phyloP scores from a whole-genome alignment of 164 flowering plant genomes.

The Stephania yunnanensis region DNA sequence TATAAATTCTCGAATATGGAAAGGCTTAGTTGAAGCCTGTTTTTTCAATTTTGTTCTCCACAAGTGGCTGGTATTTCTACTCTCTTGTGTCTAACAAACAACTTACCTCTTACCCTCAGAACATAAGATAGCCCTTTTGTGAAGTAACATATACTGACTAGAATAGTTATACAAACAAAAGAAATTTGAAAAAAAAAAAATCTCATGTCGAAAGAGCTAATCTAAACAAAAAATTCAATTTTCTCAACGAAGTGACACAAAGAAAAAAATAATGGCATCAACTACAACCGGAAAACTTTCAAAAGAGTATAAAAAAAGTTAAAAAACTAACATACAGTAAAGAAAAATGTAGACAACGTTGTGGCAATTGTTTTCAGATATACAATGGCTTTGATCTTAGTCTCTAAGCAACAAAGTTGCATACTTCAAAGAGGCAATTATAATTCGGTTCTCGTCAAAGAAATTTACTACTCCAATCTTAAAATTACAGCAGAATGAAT shows the following conservation, averaged over 20 bases:
- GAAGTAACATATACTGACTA: neutral
- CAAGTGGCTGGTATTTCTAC: too few species aligned
- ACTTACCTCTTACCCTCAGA: neutral
- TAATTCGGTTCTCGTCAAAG: too few species aligned
- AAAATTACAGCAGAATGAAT: too few species aligned
- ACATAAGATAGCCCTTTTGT: neutral
- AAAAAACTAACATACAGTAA: neutral
- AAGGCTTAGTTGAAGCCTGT: too few species aligned
- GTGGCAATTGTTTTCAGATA: neutral
- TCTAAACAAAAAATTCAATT: neutral
- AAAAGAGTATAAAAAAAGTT: neutral
- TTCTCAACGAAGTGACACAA: neutral
- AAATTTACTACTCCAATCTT: too few species aligned
- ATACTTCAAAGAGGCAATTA: too few species aligned
- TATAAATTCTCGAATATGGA: too few species aligned
- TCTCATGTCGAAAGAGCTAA: too few species aligned
- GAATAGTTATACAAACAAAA: too few species aligned
- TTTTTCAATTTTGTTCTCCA: too few species aligned
- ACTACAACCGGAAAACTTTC: neutral
- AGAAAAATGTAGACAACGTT: neutral
- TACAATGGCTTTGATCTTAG: neutral
- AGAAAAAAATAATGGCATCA: neutral
- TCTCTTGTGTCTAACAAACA: neutral
- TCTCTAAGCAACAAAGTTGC: too few species aligned
- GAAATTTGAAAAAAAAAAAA: too few species aligned